Base-by-base conservation (phyloP, 1,139 yeast genomes). In the Lodderomyces metapsilosis region DNA sequence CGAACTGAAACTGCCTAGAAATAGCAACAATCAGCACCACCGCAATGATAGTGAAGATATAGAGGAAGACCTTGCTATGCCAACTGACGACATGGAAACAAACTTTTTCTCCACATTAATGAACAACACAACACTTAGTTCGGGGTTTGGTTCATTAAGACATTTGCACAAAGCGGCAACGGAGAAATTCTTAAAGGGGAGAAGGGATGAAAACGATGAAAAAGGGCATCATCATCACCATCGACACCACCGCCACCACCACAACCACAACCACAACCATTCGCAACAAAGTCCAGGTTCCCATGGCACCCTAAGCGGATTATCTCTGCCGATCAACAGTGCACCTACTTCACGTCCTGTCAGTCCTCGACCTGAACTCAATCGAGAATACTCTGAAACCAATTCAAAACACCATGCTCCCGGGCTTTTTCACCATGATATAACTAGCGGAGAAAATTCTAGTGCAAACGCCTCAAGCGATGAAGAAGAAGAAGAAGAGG, bases 111-210 rank as follows among this genome's bases (percentile, higher is more conserved):
- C 76, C 1, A 73, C 75, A 1, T 51, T 78, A 39, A 56, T 78
- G 36, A 74, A 82, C 1, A 67, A 80, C 0, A 78, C 82, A 0
- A 71, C 78, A 46, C 68, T 76, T 42, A 76, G 71, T 52, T 75
- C 76, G 1, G 82, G 81, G 4, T 63, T 74, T 50, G 57, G 62
- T 13, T 25, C 45, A 11, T 21, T 43, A 44, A 49, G 20, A 42
- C 53, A 31, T 48, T 30, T 42, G 31, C 39, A 35, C 24, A 44
- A 42, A n/a, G 43, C 43, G 2, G 52, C 43, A 39, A 40, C 31
- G 20, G 61, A 57, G 34, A 62, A 54, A 12, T 50, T 41, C 49
- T 50, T 35, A 56, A 41, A 44, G 8, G 37, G 33, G 9, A 39
- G 34, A 11, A 38, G 37, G 25, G 22, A 28, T 34, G 36, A 16